Base-by-base conservation (phyloP, 768 basidiomycete species). In the Kwoniella pini region DNA sequence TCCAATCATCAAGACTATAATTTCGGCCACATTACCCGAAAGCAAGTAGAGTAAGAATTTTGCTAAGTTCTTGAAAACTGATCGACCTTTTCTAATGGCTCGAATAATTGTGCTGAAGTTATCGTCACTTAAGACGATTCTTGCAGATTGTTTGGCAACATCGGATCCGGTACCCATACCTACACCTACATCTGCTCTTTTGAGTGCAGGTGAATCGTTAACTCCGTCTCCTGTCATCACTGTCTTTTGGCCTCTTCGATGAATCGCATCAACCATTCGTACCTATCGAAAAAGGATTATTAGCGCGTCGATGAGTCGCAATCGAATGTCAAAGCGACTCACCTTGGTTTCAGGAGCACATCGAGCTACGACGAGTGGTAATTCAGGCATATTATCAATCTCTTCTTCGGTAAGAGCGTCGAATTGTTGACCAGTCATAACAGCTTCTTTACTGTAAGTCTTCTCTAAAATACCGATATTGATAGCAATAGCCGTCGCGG, bases 41-140 rank as follows among this genome's bases (percentile, higher is more conserved):
- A 85, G 69, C 1, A 86, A 79, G 63, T 85, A 84, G 15, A 85
- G 76, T 28, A 85, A 79, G 69, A 85, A 85, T 57, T 83, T 81
- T 49, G 82, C 81, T 59, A 87, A 82, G 75, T 85, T 86, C 57
- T 81, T 80, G 76, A 85, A 83, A 4, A 84, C 78, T 78, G 79
- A 86, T 84, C 79, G 84, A 62, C 87, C 87, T 72, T 86, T 86
- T 73, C 85, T 81, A 66, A 87, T 83, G 1, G 85, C 87, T 43
- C 82, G 81, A 49, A 85, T 81, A 61, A 88, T 87, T 1, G 85
- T 84, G 1, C 85, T 83, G 65, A 88, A 86, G 70, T 86, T 85
- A 70, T 85, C 85, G 57, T 86, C 84, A 49, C 86, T 81, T 15
- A 88, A 80, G 15, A 88, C 82, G 54, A 87, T 81, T 67, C 86